phyloP scores from a whole-genome alignment of 306 rosid genomes.

The Quercus gilva region DNA sequence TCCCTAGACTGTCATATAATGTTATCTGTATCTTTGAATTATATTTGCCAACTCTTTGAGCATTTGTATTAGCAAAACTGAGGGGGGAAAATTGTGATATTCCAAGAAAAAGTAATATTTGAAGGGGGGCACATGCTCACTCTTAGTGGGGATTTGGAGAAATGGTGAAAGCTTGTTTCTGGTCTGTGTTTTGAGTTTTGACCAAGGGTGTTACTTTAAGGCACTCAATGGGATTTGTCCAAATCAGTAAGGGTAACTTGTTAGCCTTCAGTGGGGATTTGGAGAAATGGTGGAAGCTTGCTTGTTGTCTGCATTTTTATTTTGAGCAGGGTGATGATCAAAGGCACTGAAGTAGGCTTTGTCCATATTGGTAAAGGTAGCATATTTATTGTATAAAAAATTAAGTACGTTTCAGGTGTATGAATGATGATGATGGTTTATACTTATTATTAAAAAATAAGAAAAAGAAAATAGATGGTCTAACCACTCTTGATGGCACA shows the following conservation, averaged over 20 bases:
- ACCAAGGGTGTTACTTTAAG: not conserved
- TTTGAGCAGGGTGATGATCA: not conserved
- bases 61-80: not conserved
- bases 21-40: not conserved
- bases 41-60: not conserved
- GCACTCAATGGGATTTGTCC: not conserved
- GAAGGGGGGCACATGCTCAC: not conserved
- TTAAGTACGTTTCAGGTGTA: not conserved
- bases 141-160: not conserved
- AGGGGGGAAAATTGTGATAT: not conserved
- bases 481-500: not conserved
- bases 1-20: conserved; percentile 18
- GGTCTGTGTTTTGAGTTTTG: conserved; percentile 4
- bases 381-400: not conserved
- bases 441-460: no score
- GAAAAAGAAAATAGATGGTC: not conserved
- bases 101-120: not conserved
- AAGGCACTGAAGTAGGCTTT: not conserved
- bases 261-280: no score
- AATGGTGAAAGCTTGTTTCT: not conserved
- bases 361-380: not conserved
- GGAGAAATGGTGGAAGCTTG: not conserved
- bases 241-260: not conserved
- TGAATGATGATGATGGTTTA: no score
- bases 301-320: not conserved